These are phyloP conservation scores for Lodderomyces oxycetoniae DNA, from an alignment of 1,139 yeast species.

Conservation along the genomic window DNA sequence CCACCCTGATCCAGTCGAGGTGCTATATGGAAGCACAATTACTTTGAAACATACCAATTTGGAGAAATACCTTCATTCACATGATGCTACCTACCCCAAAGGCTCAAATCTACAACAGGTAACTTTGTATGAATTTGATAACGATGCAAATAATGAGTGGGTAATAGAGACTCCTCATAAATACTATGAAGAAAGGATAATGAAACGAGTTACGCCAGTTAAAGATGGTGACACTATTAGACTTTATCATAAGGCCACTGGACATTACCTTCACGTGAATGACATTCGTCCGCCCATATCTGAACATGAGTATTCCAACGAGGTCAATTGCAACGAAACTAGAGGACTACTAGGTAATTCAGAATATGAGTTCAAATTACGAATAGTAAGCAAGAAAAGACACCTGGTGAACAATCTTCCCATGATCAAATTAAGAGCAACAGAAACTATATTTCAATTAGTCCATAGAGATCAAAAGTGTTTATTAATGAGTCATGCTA, in stretches of 20 bases:
- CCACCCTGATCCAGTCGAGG: slow-evolving; percentile 38
- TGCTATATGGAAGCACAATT: slow-evolving; percentile 62
- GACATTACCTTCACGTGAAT: slow-evolving; percentile 54
- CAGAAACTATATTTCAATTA: slow-evolving; percentile 55
- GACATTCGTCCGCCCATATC: slow-evolving; percentile 69
- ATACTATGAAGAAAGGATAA: slow-evolving; percentile 23
- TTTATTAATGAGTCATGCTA: slow-evolving; percentile 56
- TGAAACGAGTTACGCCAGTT: slow-evolving; percentile 32
- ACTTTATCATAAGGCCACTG: slow-evolving; percentile 58
- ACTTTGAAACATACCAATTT: slow-evolving; percentile 61
- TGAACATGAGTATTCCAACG: slow-evolving; percentile 74
- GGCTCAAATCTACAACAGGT: slow-evolving; percentile 69
- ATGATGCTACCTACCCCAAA: slow-evolving; percentile 44
- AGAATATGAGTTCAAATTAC: slow-evolving; percentile 50
- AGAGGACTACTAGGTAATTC: slow-evolving; percentile 43
- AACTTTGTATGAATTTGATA: slow-evolving; percentile 49
- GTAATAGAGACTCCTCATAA: slow-evolving; percentile 47
- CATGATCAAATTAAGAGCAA: slow-evolving; percentile 41
- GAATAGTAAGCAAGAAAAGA: slow-evolving; percentile 26
- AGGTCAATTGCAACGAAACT: slow-evolving; percentile 64
- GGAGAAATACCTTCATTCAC: slow-evolving; percentile 69
- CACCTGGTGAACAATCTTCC: slow-evolving; percentile 31
- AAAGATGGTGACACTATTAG: slow-evolving; percentile 50
- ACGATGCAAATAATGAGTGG: slow-evolving; percentile 62
- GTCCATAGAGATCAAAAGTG: slow-evolving; percentile 59